Base-by-base conservation (phyloP, 208 protist species). In the Acanthamoeba lugdunensis region DNA sequence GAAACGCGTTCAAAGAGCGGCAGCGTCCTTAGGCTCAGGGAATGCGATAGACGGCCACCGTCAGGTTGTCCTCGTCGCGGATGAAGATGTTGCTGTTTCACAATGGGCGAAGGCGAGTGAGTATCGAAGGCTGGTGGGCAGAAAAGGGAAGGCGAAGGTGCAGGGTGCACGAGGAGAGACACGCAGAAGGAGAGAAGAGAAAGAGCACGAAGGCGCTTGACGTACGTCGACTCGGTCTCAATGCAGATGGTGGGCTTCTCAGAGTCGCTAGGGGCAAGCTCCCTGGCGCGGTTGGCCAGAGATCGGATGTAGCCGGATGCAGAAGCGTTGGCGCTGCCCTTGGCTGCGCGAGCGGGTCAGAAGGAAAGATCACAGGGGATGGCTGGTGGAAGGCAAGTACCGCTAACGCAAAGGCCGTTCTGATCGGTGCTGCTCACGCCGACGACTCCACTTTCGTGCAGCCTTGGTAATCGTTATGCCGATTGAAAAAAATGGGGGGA, bases 171-270 rank as follows among this genome's bases (percentile, higher is more conserved):
- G 9, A 56, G 14, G 28, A 89, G 28, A 37, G 1, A 41, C 16
- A 30, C 71, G 2, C 2, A 81, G 41, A 9, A 37, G 0, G 37
- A 63, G 50, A 90, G 56, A 61, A 67, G 81, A 41, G 37, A 41
- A 41, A 41, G 37, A 41, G 37, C 3, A 41, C 1, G 37, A 41
- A 41, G 37, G 37, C 37, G 37, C 3, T 2, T 41, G 2, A 91
- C 85, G 63, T 79, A 92, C 88, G 65, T 79, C 25, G 88, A 81
- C 48, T 92, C 88, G 28, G 88, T 92, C 33, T 92, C 88, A 18
- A 92, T 71, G 28, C 88, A 92, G 30, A 92, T 79, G 28, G 88
- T 92, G 61, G 88, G 88, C 63, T 81, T 71, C 41, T 92, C 88
- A 21, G 33, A 41, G 48, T 71, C 63, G 65, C 54, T 56, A 9